A percentile compares a stretch with the other conserved stretches of the same genome.
Evolutionary conservation across 2,329 filamentous ascomycete genomes (phyloP).

Genomic region (Trichoderma breve): DNA sequence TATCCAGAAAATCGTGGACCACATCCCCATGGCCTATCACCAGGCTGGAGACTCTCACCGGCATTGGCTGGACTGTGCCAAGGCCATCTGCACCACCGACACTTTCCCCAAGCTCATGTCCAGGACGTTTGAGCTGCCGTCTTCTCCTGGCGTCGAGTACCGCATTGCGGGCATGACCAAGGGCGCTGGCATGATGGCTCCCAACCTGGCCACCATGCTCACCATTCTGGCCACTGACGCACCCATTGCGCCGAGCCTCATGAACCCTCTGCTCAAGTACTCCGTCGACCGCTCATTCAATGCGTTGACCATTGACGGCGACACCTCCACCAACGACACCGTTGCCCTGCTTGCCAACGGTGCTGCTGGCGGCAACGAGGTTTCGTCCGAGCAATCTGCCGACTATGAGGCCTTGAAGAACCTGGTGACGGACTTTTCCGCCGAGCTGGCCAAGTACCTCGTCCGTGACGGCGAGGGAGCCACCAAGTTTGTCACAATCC

Average conservation of each 20-base stretch:
- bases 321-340: constrained; percentile 97
- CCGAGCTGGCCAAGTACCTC: constrained; percentile 84
- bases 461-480: constrained; percentile 96
- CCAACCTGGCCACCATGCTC: constrained; percentile 96
- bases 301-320: constrained; percentile 93
- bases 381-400: constrained; percentile 51
- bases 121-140: constrained; percentile 78
- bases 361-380: constrained; percentile 70
- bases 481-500: constrained; percentile 95
- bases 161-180: constrained; percentile 93
- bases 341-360: constrained; percentile 94
- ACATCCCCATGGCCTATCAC: constrained; percentile 73
- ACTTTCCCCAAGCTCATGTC: constrained; percentile 97
- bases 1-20: constrained; percentile 82
- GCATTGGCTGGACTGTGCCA: constrained; percentile 82
- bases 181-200: constrained; percentile 98
- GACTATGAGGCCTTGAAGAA: constrained; percentile 71
- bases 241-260: constrained; percentile 65
- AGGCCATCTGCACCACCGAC: constrained; percentile 96
- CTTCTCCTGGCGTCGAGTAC: constrained; percentile 72
- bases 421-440: constrained; percentile 73
- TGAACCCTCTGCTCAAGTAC: constrained; percentile 67
- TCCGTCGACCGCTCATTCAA: constrained; percentile 89
- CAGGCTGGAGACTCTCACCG: constrained; percentile 73
- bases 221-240: constrained; percentile 91